These are phyloP conservation scores for Dioscorea cayenensis DNA, from an alignment of 116 monocot species.

Conservation along the genomic window DNA sequence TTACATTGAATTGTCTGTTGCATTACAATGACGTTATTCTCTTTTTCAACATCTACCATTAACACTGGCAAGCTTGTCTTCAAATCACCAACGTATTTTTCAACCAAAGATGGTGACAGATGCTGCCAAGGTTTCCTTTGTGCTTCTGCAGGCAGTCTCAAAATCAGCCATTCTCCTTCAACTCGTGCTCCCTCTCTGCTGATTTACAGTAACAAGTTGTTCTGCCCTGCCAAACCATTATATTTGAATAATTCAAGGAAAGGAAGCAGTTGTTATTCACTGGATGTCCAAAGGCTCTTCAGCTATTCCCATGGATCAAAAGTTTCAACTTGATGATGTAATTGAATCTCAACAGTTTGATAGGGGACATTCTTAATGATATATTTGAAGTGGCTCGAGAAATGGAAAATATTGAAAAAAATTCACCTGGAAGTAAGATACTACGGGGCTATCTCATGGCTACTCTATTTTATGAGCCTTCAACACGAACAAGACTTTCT, in stretches of 20 bases:
- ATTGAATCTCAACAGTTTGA: conserved; percentile 95
- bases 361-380: conserved; percentile 42
- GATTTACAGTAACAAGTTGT: no score
- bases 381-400: conserved; percentile 78
- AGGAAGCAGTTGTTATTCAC: conserved; percentile 1
- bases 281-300: conserved; percentile 9
- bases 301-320: conserved; percentile 7
- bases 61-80: no score
- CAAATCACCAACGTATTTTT: no score
- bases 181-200: no score
- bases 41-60: no score
- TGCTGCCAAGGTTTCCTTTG: no score
- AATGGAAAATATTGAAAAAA: conserved; percentile 84
- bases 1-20: no score
- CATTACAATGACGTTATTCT: no score
- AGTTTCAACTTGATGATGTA: conserved; percentile 74
- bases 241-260: not conserved
- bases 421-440: conserved; percentile 35
- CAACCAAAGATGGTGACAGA: no score
- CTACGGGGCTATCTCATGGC: conserved; percentile 86
- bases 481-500: conserved; percentile 91
- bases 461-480: conserved; percentile 94
- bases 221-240: no score
- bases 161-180: no score
- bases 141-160: no score